These are phyloP conservation scores for Auricularia cornea DNA, from an alignment of 768 basidiomycete species.

Conservation along the genomic window DNA sequence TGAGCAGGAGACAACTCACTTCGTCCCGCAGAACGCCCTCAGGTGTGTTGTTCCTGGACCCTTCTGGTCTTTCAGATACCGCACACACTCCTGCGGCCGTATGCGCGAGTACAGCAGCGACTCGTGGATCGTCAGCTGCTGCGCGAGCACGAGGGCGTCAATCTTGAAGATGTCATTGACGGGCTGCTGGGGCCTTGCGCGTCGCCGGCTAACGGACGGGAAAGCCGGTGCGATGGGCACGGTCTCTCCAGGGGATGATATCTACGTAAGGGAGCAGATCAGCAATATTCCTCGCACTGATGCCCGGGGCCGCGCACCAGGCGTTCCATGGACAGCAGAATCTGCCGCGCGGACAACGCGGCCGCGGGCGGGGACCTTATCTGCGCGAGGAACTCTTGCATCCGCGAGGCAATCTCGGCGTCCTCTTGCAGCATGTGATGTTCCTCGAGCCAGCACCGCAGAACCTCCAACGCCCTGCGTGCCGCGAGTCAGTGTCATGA, in stretches of 20 bases:
- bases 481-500: background rate
- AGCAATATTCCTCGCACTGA: background rate
- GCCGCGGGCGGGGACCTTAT: slow-evolving; percentile 32
- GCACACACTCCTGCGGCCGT: slow-evolving; percentile 63
- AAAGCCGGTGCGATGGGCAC: background rate
- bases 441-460: slow-evolving; percentile 54
- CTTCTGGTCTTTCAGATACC: slow-evolving; percentile 39
- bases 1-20: too few relatives aligned
- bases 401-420: slow-evolving; percentile 45
- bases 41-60: slow-evolving; percentile 37
- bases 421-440: slow-evolving; percentile 57
- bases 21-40: slow-evolving; percentile 11
- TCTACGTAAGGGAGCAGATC: background rate
- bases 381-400: slow-evolving; percentile 47
- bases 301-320: slow-evolving; percentile 33
- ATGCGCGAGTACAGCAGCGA: slow-evolving; percentile 60
- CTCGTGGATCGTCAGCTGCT: slow-evolving; percentile 73
- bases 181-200: slow-evolving; percentile 39
- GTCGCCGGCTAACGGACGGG: slow-evolving; percentile 15
- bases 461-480: slow-evolving; percentile 13
- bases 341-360: slow-evolving; percentile 36
- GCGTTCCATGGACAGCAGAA: slow-evolving; percentile 45
- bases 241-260: background rate
- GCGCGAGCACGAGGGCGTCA: slow-evolving; percentile 62
- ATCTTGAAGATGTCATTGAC: slow-evolving; percentile 57